phyloP scores from a whole-genome alignment of 257 asterid genomes.

The Lantana camara region DNA sequence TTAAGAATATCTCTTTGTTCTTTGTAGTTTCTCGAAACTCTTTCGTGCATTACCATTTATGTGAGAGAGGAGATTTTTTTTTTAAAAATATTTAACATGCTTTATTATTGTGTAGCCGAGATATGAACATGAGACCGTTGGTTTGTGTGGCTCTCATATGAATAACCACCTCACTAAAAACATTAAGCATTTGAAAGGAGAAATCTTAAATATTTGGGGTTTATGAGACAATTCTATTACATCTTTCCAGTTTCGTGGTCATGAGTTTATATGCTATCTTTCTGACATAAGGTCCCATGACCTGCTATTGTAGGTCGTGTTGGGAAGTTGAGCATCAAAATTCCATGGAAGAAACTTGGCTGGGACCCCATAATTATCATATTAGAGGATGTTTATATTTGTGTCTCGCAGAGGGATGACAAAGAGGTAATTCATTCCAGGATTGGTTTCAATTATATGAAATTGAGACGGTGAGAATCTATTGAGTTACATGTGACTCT shows the following conservation, averaged over 20 bases:
- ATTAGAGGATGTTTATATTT: conserved; percentile 78
- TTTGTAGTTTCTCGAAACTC: neutral
- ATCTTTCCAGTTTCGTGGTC: conserved; percentile 3
- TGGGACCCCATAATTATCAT: conserved; percentile 92
- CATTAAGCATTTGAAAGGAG: too few species aligned
- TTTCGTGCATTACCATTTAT: conserved; percentile 10
- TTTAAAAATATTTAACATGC: too few species aligned
- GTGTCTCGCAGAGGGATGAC: conserved; percentile 81
- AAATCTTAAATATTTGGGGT: neutral
- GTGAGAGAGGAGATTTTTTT: too few species aligned
- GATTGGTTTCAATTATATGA: neutral
- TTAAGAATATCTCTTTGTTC: conserved; percentile 4
- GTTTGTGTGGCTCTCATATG: too few species aligned
- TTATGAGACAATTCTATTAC: neutral
- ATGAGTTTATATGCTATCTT: conserved; percentile 2
- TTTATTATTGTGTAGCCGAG: too few species aligned
- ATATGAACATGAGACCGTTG: too few species aligned
- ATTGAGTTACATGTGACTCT: conserved; percentile 6
- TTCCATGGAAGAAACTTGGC: conserved; percentile 99
- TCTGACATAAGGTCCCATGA: conserved; percentile 21
- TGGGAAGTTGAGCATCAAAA: conserved; percentile 90
- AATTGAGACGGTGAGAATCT: conserved; percentile 16
- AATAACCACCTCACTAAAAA: too few species aligned
- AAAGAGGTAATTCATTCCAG: conserved; percentile 58
- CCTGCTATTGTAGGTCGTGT: conserved; percentile 62